Percentiles rank a stretch among this genome's conserved stretches.
These are phyloP conservation scores for Rhypophila decipiens DNA, from an alignment of 495 filamentous ascomycete species.

Conservation along the genomic window DNA sequence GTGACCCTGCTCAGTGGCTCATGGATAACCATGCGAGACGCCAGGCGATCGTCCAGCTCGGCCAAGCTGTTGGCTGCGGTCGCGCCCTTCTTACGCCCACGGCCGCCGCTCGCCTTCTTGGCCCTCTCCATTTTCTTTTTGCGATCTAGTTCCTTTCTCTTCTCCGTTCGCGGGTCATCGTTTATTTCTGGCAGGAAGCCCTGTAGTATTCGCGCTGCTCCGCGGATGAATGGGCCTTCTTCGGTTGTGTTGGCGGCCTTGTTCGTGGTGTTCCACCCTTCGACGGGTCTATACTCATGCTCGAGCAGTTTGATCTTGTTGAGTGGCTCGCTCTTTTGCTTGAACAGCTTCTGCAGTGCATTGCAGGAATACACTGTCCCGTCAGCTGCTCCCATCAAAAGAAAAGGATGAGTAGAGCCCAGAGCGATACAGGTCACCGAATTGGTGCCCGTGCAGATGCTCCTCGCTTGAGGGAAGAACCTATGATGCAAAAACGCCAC, in stretches of 20 bases:
- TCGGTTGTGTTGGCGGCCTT: neutral
- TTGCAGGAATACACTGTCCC: conserved; percentile 41
- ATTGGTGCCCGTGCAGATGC: conserved; percentile 39
- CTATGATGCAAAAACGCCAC: conserved; percentile 39
- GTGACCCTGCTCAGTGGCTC: conserved; percentile 41
- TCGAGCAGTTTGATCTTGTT: conserved; percentile 40
- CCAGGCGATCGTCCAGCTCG: conserved; percentile 23
- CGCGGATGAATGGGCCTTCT: conserved; percentile 4
- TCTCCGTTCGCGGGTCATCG: conserved; percentile 59
- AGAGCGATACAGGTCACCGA: conserved; percentile 37
- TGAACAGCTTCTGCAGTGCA: conserved; percentile 39
- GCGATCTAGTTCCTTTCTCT: conserved; percentile 58
- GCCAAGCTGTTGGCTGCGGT: conserved; percentile 16
- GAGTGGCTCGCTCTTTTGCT: conserved; percentile 35
- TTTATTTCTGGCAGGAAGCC: conserved; percentile 46
- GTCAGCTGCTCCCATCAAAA: conserved; percentile 38
- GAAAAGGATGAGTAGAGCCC: conserved; percentile 36
- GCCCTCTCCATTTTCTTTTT: conserved; percentile 43
- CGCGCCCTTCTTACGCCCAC: conserved; percentile 40
- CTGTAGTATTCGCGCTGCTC: conserved; percentile 36
- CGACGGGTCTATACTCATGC: conserved; percentile 34
- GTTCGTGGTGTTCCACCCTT: neutral
- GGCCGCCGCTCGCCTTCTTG: conserved; percentile 51
- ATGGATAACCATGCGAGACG: conserved; percentile 33
- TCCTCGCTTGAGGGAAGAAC: conserved; percentile 39